phyloP scores from a whole-genome alignment of 129 eudicot genomes.

The Artemisia argyi region DNA sequence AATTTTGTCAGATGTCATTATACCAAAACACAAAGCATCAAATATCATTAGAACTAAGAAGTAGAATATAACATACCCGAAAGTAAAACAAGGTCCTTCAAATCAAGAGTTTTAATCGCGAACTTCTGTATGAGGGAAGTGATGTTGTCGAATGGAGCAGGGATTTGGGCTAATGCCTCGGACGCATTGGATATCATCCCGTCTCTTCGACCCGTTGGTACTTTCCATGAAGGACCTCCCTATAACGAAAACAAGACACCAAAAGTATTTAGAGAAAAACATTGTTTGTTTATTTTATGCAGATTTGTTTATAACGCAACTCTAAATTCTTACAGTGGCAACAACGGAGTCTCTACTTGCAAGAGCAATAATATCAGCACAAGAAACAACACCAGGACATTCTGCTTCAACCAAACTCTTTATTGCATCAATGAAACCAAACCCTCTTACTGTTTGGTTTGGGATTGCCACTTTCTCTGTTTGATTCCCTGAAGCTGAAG shows the following conservation, averaged over 20 bases:
- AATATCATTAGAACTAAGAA: not conserved
- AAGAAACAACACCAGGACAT: constrained; percentile 86
- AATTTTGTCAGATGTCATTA: not conserved
- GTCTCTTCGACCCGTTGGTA: constrained; percentile 88
- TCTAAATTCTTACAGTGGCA: constrained; percentile 45
- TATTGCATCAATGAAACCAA: constrained; percentile 69
- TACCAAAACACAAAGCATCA: not conserved
- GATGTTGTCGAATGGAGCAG: constrained; percentile 68
- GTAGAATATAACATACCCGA: constrained; percentile 50
- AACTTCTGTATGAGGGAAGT: constrained; percentile 54
- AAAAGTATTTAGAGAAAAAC: not conserved
- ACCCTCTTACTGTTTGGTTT: constrained; percentile 60
- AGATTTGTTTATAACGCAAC: not conserved
- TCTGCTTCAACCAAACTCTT: constrained; percentile 74
- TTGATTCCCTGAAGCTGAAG: constrained; percentile 62
- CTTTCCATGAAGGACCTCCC: constrained; percentile 95
- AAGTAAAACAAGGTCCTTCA: constrained; percentile 72
- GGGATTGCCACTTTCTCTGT: constrained; percentile 74
- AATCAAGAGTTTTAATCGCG: constrained; percentile 67
- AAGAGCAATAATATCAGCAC: constrained; percentile 80
- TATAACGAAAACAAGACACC: constrained; percentile 4
- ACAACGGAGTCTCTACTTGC: constrained; percentile 75
- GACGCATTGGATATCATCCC: constrained; percentile 65
- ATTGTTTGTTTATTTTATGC: not conserved
- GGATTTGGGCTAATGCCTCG: constrained; percentile 64